A percentile compares a stretch with the other conserved stretches of the same genome.
Conservation (phyloP, 2,329 filamentous ascomycete species). For the Orbilia blumenaviensis region DNA sequence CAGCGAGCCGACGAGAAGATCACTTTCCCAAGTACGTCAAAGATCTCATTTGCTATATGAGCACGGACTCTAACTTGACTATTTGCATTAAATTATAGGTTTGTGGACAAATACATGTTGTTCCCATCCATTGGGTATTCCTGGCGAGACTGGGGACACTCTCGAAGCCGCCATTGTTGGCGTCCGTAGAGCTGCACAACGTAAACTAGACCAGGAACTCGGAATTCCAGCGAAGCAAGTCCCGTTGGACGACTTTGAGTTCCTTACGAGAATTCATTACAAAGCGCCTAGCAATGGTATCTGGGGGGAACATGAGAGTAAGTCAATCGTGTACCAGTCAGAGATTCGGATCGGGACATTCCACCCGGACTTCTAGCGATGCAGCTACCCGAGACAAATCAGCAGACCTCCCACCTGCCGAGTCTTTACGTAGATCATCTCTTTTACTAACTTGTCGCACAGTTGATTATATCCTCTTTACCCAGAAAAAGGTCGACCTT, state of each 20-base stretch:
- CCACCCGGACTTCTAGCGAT: slow-evolving; percentile 18
- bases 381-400: slow-evolving; percentile 49
- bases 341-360: slow-evolving; percentile 35
- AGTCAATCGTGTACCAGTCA: slow-evolving; percentile 60
- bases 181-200: slow-evolving; percentile 88
- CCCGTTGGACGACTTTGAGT: slow-evolving; percentile 87
- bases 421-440: background rate
- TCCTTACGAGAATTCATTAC: slow-evolving; percentile 97
- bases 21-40: slow-evolving; percentile 78
- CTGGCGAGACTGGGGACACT: slow-evolving; percentile 86
- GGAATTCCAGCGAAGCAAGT: slow-evolving; percentile 91
- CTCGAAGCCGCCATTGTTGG: slow-evolving; percentile 82
- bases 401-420: slow-evolving; percentile 14
- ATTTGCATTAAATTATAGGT: slow-evolving; percentile 63
- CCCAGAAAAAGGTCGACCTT: slow-evolving; percentile 89
- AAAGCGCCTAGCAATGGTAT: slow-evolving; percentile 95
- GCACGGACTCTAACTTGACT: background rate
- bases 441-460: background rate
- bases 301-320: slow-evolving; percentile 99
- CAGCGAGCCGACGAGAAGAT: slow-evolving; percentile 97
- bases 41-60: no score
- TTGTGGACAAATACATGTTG: slow-evolving; percentile 99
- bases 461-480: slow-evolving; percentile 99
- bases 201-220: slow-evolving; percentile 93
- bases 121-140: slow-evolving; percentile 92